Base-by-base conservation (phyloP, 1,284 basidiomycete species). In the Irpex sp. region DNA sequence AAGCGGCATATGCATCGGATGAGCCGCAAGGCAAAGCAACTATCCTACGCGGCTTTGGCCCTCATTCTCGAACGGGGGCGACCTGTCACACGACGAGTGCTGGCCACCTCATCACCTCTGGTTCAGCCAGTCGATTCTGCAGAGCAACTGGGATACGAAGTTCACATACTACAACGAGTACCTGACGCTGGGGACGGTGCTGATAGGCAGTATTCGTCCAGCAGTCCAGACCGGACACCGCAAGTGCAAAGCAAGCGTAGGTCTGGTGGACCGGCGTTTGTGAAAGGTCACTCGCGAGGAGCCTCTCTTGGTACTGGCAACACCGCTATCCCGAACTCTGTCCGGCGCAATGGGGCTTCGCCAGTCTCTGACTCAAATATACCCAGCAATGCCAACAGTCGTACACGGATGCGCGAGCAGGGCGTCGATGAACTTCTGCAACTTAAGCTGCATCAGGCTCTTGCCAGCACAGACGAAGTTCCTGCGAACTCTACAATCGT, bases 361-460 rank as follows among this genome's bases (percentile, higher is more conserved):
- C 69, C 69, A 36, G 71, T 72, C 61, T 61, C 57, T 7, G 60
- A 64, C 61, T 69, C 71, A 11, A 71, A 71, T 60, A 67, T 68
- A 35, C 70, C 66, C 57, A 50, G 65, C 60, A 57, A 35, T 39
- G 60, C 58, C 57, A 60, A 58, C 9, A 46, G 39, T 46, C 79
- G 82, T 9, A 69, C 80, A 53, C 79, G 85, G 9, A 88, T 88
- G 72, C 84, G 90, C 64, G 90, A 93, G 70, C 93, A 95, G 76
- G 92, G 91, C 11, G 93, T 95, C 3, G 93, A 94, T 70, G 94
- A 95, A 74, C 80, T 95, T 19, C 75, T 95, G 55, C 93, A 95
- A 73, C 80, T 95, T 60, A 95, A 95, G 72, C 80, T 95, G 31
- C 87, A 94, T 68, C 92, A 94, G 71, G 88, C 89, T 5, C 79